These are phyloP conservation scores for Picea mariana DNA, from an alignment of 83 land plant genomes.

Conservation along the genomic window DNA sequence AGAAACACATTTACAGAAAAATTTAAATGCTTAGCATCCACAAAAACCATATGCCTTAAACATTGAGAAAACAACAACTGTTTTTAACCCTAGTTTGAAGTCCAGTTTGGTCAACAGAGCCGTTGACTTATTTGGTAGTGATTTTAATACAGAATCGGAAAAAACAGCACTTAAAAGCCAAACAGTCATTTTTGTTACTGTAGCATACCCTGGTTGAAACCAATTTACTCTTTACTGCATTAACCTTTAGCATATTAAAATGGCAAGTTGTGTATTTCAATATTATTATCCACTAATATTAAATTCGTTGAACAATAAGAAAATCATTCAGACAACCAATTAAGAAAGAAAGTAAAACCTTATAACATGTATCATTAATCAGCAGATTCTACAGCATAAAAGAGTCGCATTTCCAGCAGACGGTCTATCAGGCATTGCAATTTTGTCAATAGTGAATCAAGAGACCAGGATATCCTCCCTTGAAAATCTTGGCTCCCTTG, in stretches of 20 bases:
- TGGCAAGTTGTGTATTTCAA: not conserved
- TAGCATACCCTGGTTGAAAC: too few relatives aligned
- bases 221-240: not conserved
- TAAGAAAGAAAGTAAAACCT: not conserved
- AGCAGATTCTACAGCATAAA: not conserved
- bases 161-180: not conserved
- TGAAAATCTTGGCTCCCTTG: not conserved
- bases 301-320: conserved; percentile 4
- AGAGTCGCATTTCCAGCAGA: not conserved
- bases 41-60: too few relatives aligned
- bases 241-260: not conserved
- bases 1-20: too few relatives aligned
- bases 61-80: too few relatives aligned
- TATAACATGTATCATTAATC: not conserved
- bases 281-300: not conserved
- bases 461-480: not conserved
- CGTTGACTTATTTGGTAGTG: not conserved
- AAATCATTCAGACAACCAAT: not conserved
- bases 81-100: too few relatives aligned
- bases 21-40: too few relatives aligned
- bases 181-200: not conserved
- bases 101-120: too few relatives aligned
- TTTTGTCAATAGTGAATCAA: not conserved
- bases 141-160: not conserved
- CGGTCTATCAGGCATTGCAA: not conserved